Percentiles rank a stretch among this genome's conserved stretches.
Conservation (phyloP, 2,329 filamentous ascomycete genomes). For the Clarireedia hainanense region DNA sequence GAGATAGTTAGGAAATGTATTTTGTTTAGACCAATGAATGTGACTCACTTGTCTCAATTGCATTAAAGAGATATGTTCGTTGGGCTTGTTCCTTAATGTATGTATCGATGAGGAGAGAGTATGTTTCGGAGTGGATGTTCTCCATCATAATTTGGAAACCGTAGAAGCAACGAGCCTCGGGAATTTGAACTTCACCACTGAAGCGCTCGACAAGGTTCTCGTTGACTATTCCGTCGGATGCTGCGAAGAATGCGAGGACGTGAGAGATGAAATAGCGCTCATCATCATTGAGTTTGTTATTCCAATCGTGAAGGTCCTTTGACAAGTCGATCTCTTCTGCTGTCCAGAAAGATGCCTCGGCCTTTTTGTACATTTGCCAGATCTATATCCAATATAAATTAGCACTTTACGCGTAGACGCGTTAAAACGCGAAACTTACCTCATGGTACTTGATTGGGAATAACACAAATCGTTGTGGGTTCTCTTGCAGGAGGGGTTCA, state of each 20-base stretch:
- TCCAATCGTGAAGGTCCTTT: constrained; percentile 99
- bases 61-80: constrained; percentile 91
- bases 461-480: constrained; percentile 90
- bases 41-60: constrained; percentile 86
- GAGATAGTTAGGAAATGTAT: constrained; percentile 23
- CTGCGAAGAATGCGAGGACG: constrained; percentile 97
- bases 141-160: constrained; percentile 99
- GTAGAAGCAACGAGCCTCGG: constrained; percentile 98
- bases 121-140: constrained; percentile 99
- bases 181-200: constrained; percentile 92
- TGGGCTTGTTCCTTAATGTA: constrained; percentile 98
- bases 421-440: constrained; percentile 51
- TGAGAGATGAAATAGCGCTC: constrained; percentile 98
- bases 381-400: constrained; percentile 52
- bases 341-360: constrained; percentile 99
- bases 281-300: constrained; percentile 92
- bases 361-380: constrained; percentile 99
- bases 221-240: constrained; percentile 98
- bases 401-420: constrained; percentile 62
- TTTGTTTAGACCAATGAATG: neutral
- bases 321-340: constrained; percentile 98
- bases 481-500: constrained; percentile 91
- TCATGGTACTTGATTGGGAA: constrained; percentile 99
- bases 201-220: constrained; percentile 99
- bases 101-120: constrained; percentile 97